Base-by-base conservation (phyloP, 371 early-diverging fungal species). In the Batrachochytrium dendrobatidis region DNA sequence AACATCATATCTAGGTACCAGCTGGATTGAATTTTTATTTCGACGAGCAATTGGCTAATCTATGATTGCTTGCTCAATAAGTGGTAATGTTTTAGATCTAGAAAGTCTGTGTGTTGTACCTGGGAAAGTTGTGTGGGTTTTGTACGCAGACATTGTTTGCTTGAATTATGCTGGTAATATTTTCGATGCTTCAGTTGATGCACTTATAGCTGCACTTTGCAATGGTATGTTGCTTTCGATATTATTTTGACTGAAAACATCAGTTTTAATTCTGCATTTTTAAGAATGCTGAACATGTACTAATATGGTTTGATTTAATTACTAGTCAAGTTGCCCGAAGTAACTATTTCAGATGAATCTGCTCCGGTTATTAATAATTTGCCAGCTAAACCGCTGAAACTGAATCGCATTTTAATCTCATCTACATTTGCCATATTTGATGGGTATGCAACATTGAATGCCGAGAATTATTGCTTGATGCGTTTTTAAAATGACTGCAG, bases 151-250 rank as follows among this genome's bases (percentile, higher is more conserved):
- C 70, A 83, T 94, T 29, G 85, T 90, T 17, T 94, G 92, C 59
- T 63, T 97, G 30, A 86, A 88, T 60, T 88, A 91, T 61, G 95
- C 91, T 66, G 97, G 97, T 20, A 90, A 90, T 65, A 81, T 91
- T 1, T 55, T 92, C 49, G 97, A 97, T 64, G 94, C 94, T 0
- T 84, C 90, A 29, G 51, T 95, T n/a, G 59, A 87, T 12, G 86
- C 91, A 6, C 69, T 92, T 28, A 67, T 81, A 15, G 76, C 83
- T 7, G 92, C 94, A 0, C 76, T 95, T 30, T 65, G 69, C 49
- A 74, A 85, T 60, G 71, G 89, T 89, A 78, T n/a, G n/a, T n/a
- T n/a, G n/a, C n/a, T n/a, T n/a, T n/a, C 67, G 66, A 63, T 26
- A 20, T 32, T 18, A 55, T 32, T 33, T 34, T 31, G 5, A 6